Percentiles rank a stretch among this genome's conserved stretches.
These are phyloP conservation scores for Tricholoma terreum DNA, from an alignment of 768 basidiomycete genomes.

Conservation along the genomic window DNA sequence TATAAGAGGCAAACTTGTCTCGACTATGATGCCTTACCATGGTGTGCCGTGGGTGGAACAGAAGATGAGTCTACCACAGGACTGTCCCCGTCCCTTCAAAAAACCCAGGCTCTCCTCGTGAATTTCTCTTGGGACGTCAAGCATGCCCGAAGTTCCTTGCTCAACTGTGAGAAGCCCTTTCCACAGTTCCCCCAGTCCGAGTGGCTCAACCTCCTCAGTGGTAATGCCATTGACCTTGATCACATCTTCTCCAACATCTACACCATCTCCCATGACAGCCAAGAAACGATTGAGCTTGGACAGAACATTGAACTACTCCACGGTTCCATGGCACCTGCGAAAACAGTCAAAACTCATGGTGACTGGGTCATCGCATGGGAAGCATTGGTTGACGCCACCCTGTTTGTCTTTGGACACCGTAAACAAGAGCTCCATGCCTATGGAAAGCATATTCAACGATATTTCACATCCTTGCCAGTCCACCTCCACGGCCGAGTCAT, in stretches of 20 bases:
- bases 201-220: slow-evolving; percentile 22
- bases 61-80: no score
- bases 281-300: background rate
- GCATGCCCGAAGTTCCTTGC: no score
- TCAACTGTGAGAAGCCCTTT: no score
- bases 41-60: no score
- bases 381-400: slow-evolving; percentile 6
- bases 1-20: no score
- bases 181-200: slow-evolving; percentile 21
- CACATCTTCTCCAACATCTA: slow-evolving; percentile 15
- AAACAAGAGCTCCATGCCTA: slow-evolving; percentile 19
- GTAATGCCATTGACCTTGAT: slow-evolving; percentile 24
- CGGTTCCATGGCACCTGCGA: slow-evolving; percentile 4
- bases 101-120: no score
- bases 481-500: slow-evolving; percentile 19
- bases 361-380: slow-evolving; percentile 26
- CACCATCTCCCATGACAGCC: slow-evolving; percentile 6
- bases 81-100: no score
- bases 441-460: slow-evolving; percentile 13
- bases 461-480: slow-evolving; percentile 9
- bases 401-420: slow-evolving; percentile 23
- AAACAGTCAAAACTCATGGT: slow-evolving; percentile 7
- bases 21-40: no score
- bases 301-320: background rate
- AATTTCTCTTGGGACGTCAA: no score